A percentile compares a stretch with the other conserved stretches of the same genome.
Conservation (phyloP, 495 filamentous ascomycete genomes). For the Tuber indicum region DNA sequence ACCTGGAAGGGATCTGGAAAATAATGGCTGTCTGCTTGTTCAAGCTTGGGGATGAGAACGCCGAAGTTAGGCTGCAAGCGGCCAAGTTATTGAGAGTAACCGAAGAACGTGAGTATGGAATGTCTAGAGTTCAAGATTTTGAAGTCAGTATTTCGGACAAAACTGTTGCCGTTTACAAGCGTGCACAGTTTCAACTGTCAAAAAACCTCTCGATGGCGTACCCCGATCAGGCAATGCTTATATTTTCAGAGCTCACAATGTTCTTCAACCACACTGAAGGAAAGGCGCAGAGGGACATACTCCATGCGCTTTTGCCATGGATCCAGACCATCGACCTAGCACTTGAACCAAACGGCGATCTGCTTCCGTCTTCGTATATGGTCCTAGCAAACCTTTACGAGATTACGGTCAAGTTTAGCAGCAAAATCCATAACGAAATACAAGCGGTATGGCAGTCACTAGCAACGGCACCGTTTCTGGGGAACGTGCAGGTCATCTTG, state of each 20-base stretch:
- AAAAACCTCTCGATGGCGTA: slow-evolving; percentile 83
- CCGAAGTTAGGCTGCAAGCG: slow-evolving; percentile 79
- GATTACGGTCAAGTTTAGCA: slow-evolving; percentile 87
- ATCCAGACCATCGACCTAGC: slow-evolving; percentile 89
- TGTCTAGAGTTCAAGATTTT: slow-evolving; percentile 87
- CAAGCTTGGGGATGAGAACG: slow-evolving; percentile 82
- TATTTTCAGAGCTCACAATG: slow-evolving; percentile 88
- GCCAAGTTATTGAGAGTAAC: slow-evolving; percentile 74
- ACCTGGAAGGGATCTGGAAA: slow-evolving; percentile 81
- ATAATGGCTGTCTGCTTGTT: slow-evolving; percentile 80
- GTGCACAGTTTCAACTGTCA: slow-evolving; percentile 93
- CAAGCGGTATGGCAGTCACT: slow-evolving; percentile 96
- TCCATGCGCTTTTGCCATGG: slow-evolving; percentile 92
- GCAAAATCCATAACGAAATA: slow-evolving; percentile 85
- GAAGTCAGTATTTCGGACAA: slow-evolving; percentile 98
- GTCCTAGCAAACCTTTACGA: slow-evolving; percentile 92
- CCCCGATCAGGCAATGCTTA: slow-evolving; percentile 76
- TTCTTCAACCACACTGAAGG: slow-evolving; percentile 81
- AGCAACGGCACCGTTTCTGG: slow-evolving; percentile 83
- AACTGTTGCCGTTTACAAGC: slow-evolving; percentile 94
- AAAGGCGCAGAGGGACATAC: slow-evolving; percentile 82
- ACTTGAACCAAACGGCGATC: slow-evolving; percentile 87
- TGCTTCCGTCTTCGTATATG: slow-evolving; percentile 86
- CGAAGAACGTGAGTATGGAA: slow-evolving; percentile 76
- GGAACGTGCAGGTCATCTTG: slow-evolving; percentile 90